These are phyloP conservation scores for Lentinus brumalis DNA, from an alignment of 768 basidiomycete species.

Conservation along the genomic window DNA sequence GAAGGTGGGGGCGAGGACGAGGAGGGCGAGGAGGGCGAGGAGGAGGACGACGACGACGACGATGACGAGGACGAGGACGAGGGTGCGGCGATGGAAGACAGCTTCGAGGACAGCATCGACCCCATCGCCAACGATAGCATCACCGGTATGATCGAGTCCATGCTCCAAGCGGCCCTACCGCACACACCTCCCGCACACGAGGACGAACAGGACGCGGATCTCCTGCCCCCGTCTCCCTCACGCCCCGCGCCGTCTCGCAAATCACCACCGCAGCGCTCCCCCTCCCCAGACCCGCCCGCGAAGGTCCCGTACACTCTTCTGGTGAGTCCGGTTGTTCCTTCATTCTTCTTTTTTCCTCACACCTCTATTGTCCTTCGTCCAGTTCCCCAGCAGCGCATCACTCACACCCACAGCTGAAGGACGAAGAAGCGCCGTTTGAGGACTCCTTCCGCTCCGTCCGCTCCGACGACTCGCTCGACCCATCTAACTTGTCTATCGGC, in stretches of 20 bases:
- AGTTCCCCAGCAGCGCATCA: conserved; percentile 26
- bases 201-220: conserved; percentile 42
- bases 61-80: too few species aligned
- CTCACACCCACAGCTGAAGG: conserved; percentile 24
- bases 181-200: conserved; percentile 43
- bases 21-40: too few species aligned
- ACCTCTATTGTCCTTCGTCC: too few species aligned
- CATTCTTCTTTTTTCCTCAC: not conserved
- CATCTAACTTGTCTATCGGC: conserved; percentile 30
- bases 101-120: conserved; percentile 26
- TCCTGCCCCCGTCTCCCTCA: conserved; percentile 53
- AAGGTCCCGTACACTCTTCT: not conserved
- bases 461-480: conserved; percentile 24
- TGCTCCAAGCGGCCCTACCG: conserved; percentile 52
- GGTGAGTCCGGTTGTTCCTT: conserved; percentile 5
- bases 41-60: too few species aligned
- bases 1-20: conserved; percentile 2
- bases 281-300: not conserved
- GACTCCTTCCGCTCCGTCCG: conserved; percentile 22
- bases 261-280: not conserved
- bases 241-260: conserved; percentile 35
- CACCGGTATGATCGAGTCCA: conserved; percentile 70
- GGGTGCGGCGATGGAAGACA: conserved; percentile 18
- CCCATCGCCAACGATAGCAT: conserved; percentile 60
- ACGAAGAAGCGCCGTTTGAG: conserved; percentile 28